Evolutionary conservation across 768 basidiomycete genomes (phyloP), one percentile per base, ranked within the genome.

Genomic region (Lactarius quietus): DNA sequence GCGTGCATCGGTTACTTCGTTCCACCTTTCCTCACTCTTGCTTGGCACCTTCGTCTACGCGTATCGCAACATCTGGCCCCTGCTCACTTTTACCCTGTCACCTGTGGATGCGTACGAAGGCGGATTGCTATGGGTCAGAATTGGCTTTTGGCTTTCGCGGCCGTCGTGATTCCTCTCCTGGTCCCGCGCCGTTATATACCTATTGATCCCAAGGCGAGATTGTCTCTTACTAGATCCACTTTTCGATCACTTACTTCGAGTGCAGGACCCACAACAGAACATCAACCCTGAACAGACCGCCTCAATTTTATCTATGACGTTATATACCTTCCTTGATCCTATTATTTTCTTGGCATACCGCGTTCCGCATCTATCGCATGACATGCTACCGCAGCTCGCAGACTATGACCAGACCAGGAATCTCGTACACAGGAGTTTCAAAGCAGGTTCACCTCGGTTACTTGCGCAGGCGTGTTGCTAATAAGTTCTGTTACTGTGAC

Each of bases 41-140:
- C 68, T 85, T 23, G 73, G 76, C 35, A 76, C 76, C 6, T 69
- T 69, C 17, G 77, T 86, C 9, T 88, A 81, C 69, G 74, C 75
- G 35, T 86, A 85, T 69, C 81, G 87, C 26, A 82, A 85, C 70
- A 55, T 89, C 8, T 86, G 79, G 72, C 88, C 88, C 12, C 71
- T 88, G 14, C 74, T 79, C 20, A 88, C 86, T 0, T 87, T 78
- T 73, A 78, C 77, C 23, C 74, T 79, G 28, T 36, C 61, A 15
- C 84, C 86, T 6, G 65, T 75, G n/a, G 88, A 90, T 68, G 69
- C 72, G 1, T 70, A 71, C 1, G 83, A 83, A 68, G 82, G 84
- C 6, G 63, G 72, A 59, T 63, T 84, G 38, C 72, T 87, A 23
- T 89, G 87, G 87, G 73, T 75, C 5, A 82, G 86, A 70, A 63